These are phyloP conservation scores for Limonium bicolor DNA, from an alignment of 148 eudicot genomes.

Conservation along the genomic window DNA sequence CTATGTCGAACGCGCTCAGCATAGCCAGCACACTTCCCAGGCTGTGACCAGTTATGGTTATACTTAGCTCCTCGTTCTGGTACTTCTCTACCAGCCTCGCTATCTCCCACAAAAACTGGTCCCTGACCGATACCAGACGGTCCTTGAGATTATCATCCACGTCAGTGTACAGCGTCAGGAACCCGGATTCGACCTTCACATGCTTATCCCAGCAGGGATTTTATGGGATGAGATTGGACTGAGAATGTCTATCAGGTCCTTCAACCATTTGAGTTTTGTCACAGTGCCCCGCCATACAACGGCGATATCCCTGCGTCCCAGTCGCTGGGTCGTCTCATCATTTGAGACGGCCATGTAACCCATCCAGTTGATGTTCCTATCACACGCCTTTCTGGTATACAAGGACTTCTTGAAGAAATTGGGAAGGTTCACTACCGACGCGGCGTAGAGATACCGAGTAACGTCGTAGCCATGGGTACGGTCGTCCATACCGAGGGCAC, in stretches of 20 bases:
- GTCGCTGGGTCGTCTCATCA: conserved; percentile 23
- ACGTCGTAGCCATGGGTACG: conserved; percentile 47
- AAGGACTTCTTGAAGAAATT: conserved; percentile 42
- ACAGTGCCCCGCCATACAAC: conserved; percentile 73
- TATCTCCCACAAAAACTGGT: conserved; percentile 35
- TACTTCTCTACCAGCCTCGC: conserved; percentile 23
- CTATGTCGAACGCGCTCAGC: conserved; percentile 50
- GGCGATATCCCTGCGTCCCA: conserved; percentile 58
- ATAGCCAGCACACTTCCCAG: conserved; percentile 53
- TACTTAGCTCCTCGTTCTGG: conserved; percentile 43
- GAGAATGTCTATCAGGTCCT: conserved; percentile 39
- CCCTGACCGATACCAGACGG: conserved; percentile 38
- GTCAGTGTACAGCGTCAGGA: conserved; percentile 40
- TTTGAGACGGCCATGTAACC: conserved; percentile 64
- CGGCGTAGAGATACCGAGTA: conserved; percentile 43
- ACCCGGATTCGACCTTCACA: conserved; percentile 45
- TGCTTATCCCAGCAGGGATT: conserved; percentile 31
- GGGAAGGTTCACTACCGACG: conserved; percentile 35
- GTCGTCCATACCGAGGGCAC: conserved; percentile 19
- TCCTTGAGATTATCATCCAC: conserved; percentile 20
- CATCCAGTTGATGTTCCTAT: conserved; percentile 61
- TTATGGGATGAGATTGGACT: conserved; percentile 16
- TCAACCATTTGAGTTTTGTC: conserved; percentile 44
- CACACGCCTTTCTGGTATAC: conserved; percentile 64
- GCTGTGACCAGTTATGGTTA: conserved; percentile 70